phyloP scores from a whole-genome alignment of 768 basidiomycete genomes.

The Suillus luteus region DNA sequence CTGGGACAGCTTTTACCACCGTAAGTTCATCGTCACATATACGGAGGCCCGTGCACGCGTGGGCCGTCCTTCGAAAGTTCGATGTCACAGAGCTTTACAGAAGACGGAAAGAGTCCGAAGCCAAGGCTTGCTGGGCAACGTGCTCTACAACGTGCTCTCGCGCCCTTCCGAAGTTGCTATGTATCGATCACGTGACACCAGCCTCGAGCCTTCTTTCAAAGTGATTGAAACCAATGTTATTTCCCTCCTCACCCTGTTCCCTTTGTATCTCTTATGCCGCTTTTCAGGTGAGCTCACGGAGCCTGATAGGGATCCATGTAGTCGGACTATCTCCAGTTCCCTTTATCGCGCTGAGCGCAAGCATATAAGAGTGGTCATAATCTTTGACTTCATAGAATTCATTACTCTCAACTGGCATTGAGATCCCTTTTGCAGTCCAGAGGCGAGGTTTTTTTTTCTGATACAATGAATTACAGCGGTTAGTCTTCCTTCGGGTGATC shows the following conservation, averaged over 20 bases:
- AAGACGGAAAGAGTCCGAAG: background rate
- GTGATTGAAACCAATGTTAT: slow-evolving; percentile 1
- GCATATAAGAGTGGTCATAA: slow-evolving; percentile 2
- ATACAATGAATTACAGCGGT: slow-evolving; percentile 1
- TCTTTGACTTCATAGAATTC: background rate
- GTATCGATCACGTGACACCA: slow-evolving; percentile 24
- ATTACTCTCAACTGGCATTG: background rate
- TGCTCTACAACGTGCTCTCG: slow-evolving; percentile 27
- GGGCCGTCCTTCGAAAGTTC: background rate
- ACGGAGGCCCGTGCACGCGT: background rate
- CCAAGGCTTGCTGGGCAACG: background rate
- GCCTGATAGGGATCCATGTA: too few relatives aligned
- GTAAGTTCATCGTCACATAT: background rate
- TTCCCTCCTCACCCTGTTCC: slow-evolving; percentile 7
- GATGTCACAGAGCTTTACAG: background rate
- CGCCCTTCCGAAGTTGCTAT: slow-evolving; percentile 27
- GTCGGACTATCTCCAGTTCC: background rate
- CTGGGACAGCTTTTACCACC: background rate
- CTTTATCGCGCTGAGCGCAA: background rate
- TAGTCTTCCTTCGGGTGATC: background rate
- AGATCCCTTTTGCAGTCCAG: background rate
- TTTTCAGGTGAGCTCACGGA: slow-evolving; percentile 20
- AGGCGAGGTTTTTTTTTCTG: background rate
- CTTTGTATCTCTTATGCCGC: slow-evolving; percentile 23
- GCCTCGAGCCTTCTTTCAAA: slow-evolving; percentile 6